Percentiles rank a stretch among this genome's conserved stretches.
These are phyloP conservation scores for Prunus yedoensis DNA, from an alignment of 331 rosid species.

Conservation along the genomic window DNA sequence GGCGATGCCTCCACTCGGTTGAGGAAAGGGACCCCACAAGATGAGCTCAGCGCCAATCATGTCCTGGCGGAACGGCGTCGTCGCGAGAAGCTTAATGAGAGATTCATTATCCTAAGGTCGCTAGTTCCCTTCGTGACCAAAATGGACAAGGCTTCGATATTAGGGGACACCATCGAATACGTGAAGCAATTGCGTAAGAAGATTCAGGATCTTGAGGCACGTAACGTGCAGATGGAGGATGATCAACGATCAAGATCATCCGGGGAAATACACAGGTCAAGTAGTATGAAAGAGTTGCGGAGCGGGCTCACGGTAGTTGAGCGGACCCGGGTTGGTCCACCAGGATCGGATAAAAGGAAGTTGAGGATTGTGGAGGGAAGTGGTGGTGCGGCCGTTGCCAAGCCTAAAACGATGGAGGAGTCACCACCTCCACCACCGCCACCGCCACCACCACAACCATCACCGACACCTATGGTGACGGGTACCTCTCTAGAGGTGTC, in stretches of 20 bases:
- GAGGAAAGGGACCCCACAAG: constrained; percentile 65
- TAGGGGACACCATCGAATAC: constrained; percentile 91
- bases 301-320: constrained; percentile 25
- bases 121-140: constrained; percentile 85
- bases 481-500: constrained; percentile 72
- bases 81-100: constrained; percentile 76
- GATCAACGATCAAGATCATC: constrained; percentile 32
- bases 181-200: constrained; percentile 69
- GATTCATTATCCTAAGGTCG: constrained; percentile 76
- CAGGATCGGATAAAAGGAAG: constrained; percentile 60
- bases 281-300: constrained; percentile 32
- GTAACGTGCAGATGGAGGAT: constrained; percentile 45
- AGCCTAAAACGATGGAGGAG: constrained; percentile 37
- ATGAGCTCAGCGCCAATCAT: constrained; percentile 80
- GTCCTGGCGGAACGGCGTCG: constrained; percentile 84
- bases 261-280: constrained; percentile 32
- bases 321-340: neutral
- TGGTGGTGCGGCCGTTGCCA: constrained; percentile 37
- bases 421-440: neutral
- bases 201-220: constrained; percentile 75
- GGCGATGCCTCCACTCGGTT: constrained; percentile 30
- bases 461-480: constrained; percentile 9
- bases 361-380: constrained; percentile 69
- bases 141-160: constrained; percentile 91
- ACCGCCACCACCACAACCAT: neutral